Conservation (phyloP, 768 basidiomycete species). For the Tremella yokohamensis region DNA sequence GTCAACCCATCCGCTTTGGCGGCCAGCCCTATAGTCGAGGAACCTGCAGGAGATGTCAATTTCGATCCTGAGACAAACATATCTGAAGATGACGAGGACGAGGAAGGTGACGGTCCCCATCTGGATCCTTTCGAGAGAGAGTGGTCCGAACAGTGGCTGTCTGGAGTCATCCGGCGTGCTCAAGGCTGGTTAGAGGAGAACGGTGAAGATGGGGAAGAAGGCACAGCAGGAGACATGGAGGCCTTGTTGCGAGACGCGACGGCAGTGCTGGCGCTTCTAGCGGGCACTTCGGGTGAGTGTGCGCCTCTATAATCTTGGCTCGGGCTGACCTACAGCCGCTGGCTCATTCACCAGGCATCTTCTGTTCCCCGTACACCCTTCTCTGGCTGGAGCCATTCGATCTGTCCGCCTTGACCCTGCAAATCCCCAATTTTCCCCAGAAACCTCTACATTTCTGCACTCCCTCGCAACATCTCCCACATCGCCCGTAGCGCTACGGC, state of each 20-base stretch:
- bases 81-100: slow-evolving; percentile 7
- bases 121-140: slow-evolving; percentile 48
- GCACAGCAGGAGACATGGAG: slow-evolving; percentile 20
- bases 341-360: slow-evolving; percentile 45
- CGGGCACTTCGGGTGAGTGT: slow-evolving; percentile 45
- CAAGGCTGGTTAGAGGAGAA: slow-evolving; percentile 44
- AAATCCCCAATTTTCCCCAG: slow-evolving; percentile 32
- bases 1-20: slow-evolving; percentile 3
- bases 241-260: slow-evolving; percentile 41
- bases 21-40: neutral
- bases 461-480: slow-evolving; percentile 32
- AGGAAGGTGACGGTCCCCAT: slow-evolving; percentile 17
- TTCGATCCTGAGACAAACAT: slow-evolving; percentile 1
- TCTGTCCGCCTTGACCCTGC: slow-evolving; percentile 8
- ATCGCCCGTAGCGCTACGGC: slow-evolving; percentile 17
- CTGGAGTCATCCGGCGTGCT: slow-evolving; percentile 38
- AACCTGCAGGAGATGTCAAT: slow-evolving; percentile 7
- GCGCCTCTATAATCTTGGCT: neutral
- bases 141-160: slow-evolving; percentile 50
- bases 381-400: slow-evolving; percentile 21
- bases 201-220: slow-evolving; percentile 21
- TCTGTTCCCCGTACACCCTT: slow-evolving; percentile 36
- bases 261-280: slow-evolving; percentile 48
- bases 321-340: slow-evolving; percentile 23
- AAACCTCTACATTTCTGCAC: slow-evolving; percentile 31